Evolutionary conservation across 2,329 filamentous ascomycete genomes (phyloP), one percentile per base, ranked within the genome.

Genomic region (Aspergillus chevalieri): DNA sequence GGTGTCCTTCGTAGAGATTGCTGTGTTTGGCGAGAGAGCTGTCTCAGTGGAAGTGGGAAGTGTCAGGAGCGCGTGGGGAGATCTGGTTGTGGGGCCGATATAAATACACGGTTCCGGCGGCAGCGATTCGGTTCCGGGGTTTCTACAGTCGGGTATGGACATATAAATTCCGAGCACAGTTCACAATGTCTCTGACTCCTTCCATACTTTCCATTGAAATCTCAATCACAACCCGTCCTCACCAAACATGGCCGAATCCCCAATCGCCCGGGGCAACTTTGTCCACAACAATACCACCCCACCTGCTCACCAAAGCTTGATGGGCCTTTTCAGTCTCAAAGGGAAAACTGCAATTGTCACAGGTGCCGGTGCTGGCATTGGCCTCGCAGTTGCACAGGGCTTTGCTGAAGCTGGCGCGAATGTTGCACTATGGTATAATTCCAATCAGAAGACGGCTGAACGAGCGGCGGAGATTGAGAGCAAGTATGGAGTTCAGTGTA

Each of bases 331-430:
- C 70, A 87, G 84, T 4, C 74, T 88, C 46, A 83, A 83, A 61
- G 84, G 83, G 41, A 80, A 81, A 58, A 87, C 85, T 2, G 84
- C 84, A 28, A 85, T 88, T 54, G 78, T 88, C 38, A 80, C 83
- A 1, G 85, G 85, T 51, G 84, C 84, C 8, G 86, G 81, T 28
- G 83, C 83, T 34, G 85, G 85, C 26, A 86, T 88, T 56, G 85
- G 85, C 36, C 72, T 86, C 21, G 76, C 77, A 5, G 77, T 87
- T 24, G 84, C 83, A 14, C 73, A 84, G 28, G 83, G 75, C 1
- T 74, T 83, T 26, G 84, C 85, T 14, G 85, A 89, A 63, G 82
- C 84, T n/a, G 85, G 85, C 44, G 84, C 84, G 50, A 85, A 87
- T 56, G 82, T 88, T 19, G 84, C 83, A 22, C 80, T 87, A 46